Base-by-base conservation (phyloP, 768 basidiomycete genomes). In the Termitomyces sp. region DNA sequence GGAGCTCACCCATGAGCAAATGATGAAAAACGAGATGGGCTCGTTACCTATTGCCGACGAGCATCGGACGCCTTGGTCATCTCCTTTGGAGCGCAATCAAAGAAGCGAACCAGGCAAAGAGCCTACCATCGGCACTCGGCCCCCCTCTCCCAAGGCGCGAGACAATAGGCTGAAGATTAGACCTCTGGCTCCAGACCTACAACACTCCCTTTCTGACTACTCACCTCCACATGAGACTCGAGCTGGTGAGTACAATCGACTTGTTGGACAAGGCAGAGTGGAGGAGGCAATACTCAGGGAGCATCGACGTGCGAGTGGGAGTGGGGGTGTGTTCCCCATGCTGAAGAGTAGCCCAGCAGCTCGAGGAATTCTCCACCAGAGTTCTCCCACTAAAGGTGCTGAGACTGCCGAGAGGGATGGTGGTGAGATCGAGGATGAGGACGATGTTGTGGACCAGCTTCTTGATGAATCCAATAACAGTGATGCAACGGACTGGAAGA, bases 231-330 rank as follows among this genome's bases (percentile, higher is more conserved):
- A 27, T 16, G 57, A 61, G 19, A 61, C 72, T 39, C 66, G 72
- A 8, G 70, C 73, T 50, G 67, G 63, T 2, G 67, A 71, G 45
- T 72, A 67, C 49, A 55, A 66, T 6, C 63, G 74, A 54, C 67
- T 74, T 14, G 62, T 64, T 10, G 66, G 62, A 57, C 70, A 73
- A 56, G 75, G 73, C 2, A 65, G 74, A 47, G 48, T 55, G 49
- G 64, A 69, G 16, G 75, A 76, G 59, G 74, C 74, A 3, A 37
- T 72, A 17, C 61, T 64, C 43, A 67, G 73, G 32, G 74, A 74
- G 59, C 57, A 65, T 54, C 60, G 64, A 39, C 71, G 73, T 16
- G 72, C 69, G 4, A 73, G 72, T 54, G 61, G 62, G 27, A 61
- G 59, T 19, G 52, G 61, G 12, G 37, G 54, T 6, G 50, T 53